phyloP scores from a whole-genome alignment of 805 yeast species.

The Metschnikowia rubicola region DNA sequence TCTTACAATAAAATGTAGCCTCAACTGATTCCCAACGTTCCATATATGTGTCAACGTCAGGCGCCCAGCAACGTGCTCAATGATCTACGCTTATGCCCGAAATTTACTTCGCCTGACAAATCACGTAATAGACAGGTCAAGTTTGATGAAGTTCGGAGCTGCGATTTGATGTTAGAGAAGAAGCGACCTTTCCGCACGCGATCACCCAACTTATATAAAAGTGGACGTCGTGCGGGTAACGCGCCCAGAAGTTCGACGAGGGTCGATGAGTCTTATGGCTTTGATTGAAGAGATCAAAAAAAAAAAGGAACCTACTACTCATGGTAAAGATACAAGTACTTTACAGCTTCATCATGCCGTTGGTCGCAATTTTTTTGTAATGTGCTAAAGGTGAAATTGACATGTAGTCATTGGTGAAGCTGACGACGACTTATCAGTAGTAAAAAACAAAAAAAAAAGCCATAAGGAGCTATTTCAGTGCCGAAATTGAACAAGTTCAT shows the following conservation, averaged over 20 bases:
- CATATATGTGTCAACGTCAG: constrained; percentile 22
- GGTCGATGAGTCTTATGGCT: too few species aligned
- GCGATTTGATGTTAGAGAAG: constrained; percentile 17
- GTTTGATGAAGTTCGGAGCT: constrained; percentile 19
- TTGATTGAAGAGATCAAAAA: too few species aligned
- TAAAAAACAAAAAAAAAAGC: too few species aligned
- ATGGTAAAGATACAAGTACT: too few species aligned
- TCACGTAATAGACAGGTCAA: constrained; percentile 4
- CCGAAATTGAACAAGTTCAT: too few species aligned
- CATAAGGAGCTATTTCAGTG: too few species aligned
- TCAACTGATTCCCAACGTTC: constrained; percentile 24
- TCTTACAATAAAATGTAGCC: constrained; percentile 14
- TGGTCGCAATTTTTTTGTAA: too few species aligned
- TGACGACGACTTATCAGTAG: too few species aligned
- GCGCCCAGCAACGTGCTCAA: constrained; percentile 25
- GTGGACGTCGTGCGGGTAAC: constrained; percentile 9
- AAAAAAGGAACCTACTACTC: too few species aligned
- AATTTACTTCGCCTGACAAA: constrained; percentile 14
- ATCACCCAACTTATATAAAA: not conserved
- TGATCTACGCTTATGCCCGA: constrained; percentile 21
- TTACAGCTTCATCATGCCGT: too few species aligned
- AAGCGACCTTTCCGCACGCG: not conserved
- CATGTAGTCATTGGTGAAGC: too few species aligned
- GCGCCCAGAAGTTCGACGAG: not conserved
- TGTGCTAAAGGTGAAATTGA: too few species aligned